Evolutionary conservation across 306 rosid genomes (phyloP).

Genomic region (Sphenostylis stenocarpa): DNA sequence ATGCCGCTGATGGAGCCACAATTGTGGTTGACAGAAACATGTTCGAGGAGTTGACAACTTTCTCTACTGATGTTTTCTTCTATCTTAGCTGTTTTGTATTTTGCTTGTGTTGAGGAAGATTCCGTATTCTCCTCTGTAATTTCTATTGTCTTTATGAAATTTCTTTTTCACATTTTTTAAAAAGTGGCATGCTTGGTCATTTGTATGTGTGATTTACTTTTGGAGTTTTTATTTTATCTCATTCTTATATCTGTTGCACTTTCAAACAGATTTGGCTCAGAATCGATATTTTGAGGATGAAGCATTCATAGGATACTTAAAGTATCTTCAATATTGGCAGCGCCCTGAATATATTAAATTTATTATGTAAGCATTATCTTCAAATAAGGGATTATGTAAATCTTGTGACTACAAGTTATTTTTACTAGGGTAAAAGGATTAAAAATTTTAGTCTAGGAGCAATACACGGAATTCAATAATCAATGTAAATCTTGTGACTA

Average conservation of each 20-base stretch:
- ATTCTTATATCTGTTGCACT: conserved; percentile 25
- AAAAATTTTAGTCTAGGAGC: background rate
- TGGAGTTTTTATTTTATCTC: background rate
- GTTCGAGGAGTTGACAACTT: background rate
- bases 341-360: conserved; percentile 81
- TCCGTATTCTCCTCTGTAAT: background rate
- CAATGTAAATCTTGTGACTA: background rate
- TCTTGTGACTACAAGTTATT: background rate
- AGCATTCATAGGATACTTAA: conserved; percentile 92
- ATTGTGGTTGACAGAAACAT: background rate
- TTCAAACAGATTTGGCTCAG: conserved; percentile 80
- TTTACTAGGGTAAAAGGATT: conserved; percentile 2
- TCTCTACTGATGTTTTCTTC: background rate
- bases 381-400: conserved; percentile 15
- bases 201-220: background rate
- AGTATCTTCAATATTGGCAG: conserved; percentile 96
- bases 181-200: background rate
- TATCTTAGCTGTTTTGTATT: background rate
- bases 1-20: background rate
- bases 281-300: conserved; percentile 96
- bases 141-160: conserved; percentile 9
- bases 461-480: background rate
- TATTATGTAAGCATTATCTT: conserved; percentile 69
- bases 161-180: background rate
- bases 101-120: background rate